Evolutionary conservation across 768 basidiomycete species (phyloP).

Genomic region (Podaxis pistillaris): DNA sequence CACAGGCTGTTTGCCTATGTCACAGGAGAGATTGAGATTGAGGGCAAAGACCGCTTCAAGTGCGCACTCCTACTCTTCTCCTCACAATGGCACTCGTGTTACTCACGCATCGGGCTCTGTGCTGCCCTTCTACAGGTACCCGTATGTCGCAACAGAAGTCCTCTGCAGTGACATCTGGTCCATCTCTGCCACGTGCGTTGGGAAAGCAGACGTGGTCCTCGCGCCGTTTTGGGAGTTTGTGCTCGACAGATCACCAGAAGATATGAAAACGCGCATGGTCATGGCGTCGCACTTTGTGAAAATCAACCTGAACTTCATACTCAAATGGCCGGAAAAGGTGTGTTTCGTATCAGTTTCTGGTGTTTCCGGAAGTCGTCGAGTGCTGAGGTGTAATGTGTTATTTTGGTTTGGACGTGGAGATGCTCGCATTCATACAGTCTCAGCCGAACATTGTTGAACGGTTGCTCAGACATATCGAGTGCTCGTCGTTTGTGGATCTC

Average conservation of each 20-base stretch:
- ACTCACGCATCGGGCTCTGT: neutral
- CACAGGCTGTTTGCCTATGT: slow-evolving; percentile 82
- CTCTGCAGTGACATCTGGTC: slow-evolving; percentile 96
- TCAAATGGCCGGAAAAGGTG: slow-evolving; percentile 88
- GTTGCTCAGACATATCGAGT: slow-evolving; percentile 81
- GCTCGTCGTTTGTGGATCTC: slow-evolving; percentile 88
- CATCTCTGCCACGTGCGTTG: slow-evolving; percentile 86
- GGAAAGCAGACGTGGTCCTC: slow-evolving; percentile 67
- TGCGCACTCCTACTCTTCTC: slow-evolving; percentile 38
- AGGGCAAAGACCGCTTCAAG: slow-evolving; percentile 81
- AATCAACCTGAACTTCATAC: slow-evolving; percentile 85
- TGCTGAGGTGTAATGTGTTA: slow-evolving; percentile 24
- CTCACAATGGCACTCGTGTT: neutral
- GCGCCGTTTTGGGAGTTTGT: slow-evolving; percentile 91
- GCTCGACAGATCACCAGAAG: slow-evolving; percentile 74
- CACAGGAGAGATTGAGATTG: slow-evolving; percentile 80
- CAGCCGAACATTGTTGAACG: slow-evolving; percentile 82
- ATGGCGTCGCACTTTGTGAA: slow-evolving; percentile 95
- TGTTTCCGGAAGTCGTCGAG: slow-evolving; percentile 10
- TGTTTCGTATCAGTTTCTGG: slow-evolving; percentile 28
- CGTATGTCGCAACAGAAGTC: slow-evolving; percentile 91
- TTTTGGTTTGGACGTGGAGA: slow-evolving; percentile 44
- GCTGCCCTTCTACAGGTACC: slow-evolving; percentile 61
- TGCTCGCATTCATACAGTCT: slow-evolving; percentile 87
- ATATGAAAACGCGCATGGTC: slow-evolving; percentile 83